Percentiles rank a stretch among this genome's conserved stretches.
phyloP scores from a whole-genome alignment of 345 rosid genomes.

The Microthlaspi erraticum region DNA sequence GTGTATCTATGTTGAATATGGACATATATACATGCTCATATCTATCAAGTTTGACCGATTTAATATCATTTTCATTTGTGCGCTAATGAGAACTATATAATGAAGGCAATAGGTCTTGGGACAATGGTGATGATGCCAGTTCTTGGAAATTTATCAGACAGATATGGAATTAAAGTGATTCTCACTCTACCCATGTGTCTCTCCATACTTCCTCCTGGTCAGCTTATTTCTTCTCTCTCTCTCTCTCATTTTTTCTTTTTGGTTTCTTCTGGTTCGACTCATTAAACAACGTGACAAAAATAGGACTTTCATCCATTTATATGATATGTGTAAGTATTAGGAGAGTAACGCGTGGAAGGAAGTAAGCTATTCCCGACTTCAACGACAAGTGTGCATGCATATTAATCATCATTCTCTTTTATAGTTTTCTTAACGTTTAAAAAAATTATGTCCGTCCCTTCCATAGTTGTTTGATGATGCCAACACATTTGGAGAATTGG shows the following conservation, averaged over 20 bases:
- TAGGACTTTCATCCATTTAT: background rate
- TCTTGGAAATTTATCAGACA: constrained; percentile 79
- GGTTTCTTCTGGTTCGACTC: background rate
- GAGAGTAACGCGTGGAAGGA: constrained; percentile 18
- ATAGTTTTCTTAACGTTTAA: too few species aligned
- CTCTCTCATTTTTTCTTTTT: background rate
- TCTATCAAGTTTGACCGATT: too few species aligned
- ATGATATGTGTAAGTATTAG: background rate
- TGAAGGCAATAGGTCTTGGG: constrained; percentile 79
- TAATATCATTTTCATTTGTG: background rate
- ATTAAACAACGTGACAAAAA: background rate
- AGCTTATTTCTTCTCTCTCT: background rate
- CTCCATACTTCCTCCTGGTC: constrained; percentile 65
- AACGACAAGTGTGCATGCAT: background rate
- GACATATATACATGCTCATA: too few species aligned
- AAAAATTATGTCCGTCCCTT: too few species aligned
- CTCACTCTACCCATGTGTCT: constrained; percentile 70
- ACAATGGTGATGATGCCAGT: constrained; percentile 84
- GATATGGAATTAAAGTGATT: constrained; percentile 78
- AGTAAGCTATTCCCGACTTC: constrained; percentile 12
- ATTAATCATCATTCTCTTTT: too few species aligned
- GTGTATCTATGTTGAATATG: too few species aligned
- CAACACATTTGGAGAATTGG: too few species aligned
- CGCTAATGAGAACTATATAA: background rate
- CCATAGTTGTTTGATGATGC: too few species aligned